phyloP scores from a whole-genome alignment of 2,329 filamentous ascomycete species.

The Botryotinia narcissicola region DNA sequence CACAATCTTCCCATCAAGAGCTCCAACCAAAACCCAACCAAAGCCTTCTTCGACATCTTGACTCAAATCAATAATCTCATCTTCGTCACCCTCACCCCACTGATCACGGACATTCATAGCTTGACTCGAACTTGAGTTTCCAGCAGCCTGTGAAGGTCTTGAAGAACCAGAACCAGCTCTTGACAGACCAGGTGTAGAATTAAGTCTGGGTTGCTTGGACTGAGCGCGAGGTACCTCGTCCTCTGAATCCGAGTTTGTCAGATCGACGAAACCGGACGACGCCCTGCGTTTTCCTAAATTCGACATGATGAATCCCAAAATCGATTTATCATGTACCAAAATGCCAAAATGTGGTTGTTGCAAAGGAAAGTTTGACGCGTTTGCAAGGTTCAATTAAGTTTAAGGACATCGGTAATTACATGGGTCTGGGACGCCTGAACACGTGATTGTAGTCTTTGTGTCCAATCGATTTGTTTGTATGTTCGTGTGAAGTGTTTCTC shows the following conservation, averaged over 20 bases:
- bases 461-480: neutral
- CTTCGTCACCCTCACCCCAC: slow-evolving; percentile 30
- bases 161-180: slow-evolving; percentile 10
- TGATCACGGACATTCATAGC: slow-evolving; percentile 27
- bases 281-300: slow-evolving; percentile 40
- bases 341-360: neutral
- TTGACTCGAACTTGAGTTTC: slow-evolving; percentile 23
- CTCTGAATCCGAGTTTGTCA: slow-evolving; percentile 42
- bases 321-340: neutral
- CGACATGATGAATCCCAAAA: neutral
- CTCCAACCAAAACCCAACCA: slow-evolving; percentile 35
- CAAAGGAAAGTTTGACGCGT: neutral
- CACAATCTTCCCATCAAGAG: slow-evolving; percentile 48
- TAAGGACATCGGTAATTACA: neutral
- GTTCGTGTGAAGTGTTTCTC: neutral
- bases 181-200: neutral
- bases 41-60: slow-evolving; percentile 36
- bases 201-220: slow-evolving; percentile 34
- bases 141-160: slow-evolving; percentile 14
- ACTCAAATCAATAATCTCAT: slow-evolving; percentile 36
- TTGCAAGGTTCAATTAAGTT: neutral
- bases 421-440: neutral
- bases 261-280: slow-evolving; percentile 41
- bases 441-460: neutral
- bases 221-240: slow-evolving; percentile 22